Conservation (phyloP, 345 rosid genomes). For the Mallotus nudiflorus region DNA sequence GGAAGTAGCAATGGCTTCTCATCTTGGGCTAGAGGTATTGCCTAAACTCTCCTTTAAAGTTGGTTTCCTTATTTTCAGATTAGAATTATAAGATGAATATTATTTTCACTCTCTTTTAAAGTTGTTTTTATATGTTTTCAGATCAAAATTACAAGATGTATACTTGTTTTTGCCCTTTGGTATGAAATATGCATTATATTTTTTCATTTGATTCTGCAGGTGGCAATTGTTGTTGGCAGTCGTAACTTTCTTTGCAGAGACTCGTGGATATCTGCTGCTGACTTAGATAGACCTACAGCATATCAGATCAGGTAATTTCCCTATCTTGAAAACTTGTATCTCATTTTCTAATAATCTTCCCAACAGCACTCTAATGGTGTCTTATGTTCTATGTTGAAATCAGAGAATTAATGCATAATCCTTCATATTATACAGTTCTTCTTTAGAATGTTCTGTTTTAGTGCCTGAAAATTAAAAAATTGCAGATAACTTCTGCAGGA, state of each 20-base stretch:
- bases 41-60: background rate
- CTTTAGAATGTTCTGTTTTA: background rate
- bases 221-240: slow-evolving; percentile 89
- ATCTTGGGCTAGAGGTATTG: slow-evolving; percentile 75
- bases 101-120: too few relatives aligned
- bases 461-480: background rate
- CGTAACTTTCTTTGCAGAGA: slow-evolving; percentile 81
- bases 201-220: slow-evolving; percentile 35
- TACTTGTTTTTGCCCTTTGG: too few relatives aligned
- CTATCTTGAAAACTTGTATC: background rate
- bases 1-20: slow-evolving; percentile 76
- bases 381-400: background rate
- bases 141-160: too few relatives aligned
- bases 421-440: background rate
- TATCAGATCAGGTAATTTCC: slow-evolving; percentile 73
- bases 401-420: background rate
- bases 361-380: background rate
- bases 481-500: background rate
- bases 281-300: slow-evolving; percentile 76
- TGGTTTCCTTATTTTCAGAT: background rate
- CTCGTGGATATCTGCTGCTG: slow-evolving; percentile 76
- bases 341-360: background rate
- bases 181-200: too few relatives aligned
- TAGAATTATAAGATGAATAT: slow-evolving; percentile 1
- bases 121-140: too few relatives aligned